phyloP scores from a whole-genome alignment of 2,329 filamentous ascomycete species.

The Penicillium hesseltinei region DNA sequence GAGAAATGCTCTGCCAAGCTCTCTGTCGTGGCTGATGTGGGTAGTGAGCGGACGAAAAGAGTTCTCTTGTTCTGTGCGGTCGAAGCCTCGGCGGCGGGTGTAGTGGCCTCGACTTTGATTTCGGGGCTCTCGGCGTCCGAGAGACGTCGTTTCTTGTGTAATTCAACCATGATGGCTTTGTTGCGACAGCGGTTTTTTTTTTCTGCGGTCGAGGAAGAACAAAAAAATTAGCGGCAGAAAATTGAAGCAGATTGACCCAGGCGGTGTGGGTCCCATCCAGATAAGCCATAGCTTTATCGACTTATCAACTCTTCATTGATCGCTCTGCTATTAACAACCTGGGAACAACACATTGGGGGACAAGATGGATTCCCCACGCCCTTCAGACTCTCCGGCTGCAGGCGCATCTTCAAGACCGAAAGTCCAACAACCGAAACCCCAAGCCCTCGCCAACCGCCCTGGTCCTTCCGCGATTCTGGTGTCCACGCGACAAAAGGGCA shows the following conservation, averaged over 20 bases:
- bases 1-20: slow-evolving; percentile 86
- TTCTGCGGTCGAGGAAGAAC: slow-evolving; percentile 12
- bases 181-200: slow-evolving; percentile 17
- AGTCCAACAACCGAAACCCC: slow-evolving; percentile 83
- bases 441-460: slow-evolving; percentile 68
- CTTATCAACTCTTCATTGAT: slow-evolving; percentile 18
- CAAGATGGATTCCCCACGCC: slow-evolving; percentile 32
- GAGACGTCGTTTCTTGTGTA: slow-evolving; percentile 38
- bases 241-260: slow-evolving; percentile 17
- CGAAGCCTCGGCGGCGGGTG: slow-evolving; percentile 19
- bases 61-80: slow-evolving; percentile 55
- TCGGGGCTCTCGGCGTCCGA: slow-evolving; percentile 27
- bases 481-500: slow-evolving; percentile 89
- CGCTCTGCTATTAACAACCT: not conserved
- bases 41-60: slow-evolving; percentile 87
- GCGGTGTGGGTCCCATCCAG: slow-evolving; percentile 10
- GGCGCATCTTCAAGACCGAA: slow-evolving; percentile 40
- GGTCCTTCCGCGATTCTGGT: slow-evolving; percentile 80
- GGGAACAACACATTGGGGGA: not conserved
- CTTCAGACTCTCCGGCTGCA: slow-evolving; percentile 33
- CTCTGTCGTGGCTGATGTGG: slow-evolving; percentile 74
- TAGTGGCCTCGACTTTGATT: slow-evolving; percentile 22
- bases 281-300: slow-evolving; percentile 21
- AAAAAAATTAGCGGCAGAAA: slow-evolving; percentile 40
- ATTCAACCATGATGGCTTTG: slow-evolving; percentile 31